These are phyloP conservation scores for Corchorus capsularis DNA, from an alignment of 345 rosid genomes.

Conservation along the genomic window DNA sequence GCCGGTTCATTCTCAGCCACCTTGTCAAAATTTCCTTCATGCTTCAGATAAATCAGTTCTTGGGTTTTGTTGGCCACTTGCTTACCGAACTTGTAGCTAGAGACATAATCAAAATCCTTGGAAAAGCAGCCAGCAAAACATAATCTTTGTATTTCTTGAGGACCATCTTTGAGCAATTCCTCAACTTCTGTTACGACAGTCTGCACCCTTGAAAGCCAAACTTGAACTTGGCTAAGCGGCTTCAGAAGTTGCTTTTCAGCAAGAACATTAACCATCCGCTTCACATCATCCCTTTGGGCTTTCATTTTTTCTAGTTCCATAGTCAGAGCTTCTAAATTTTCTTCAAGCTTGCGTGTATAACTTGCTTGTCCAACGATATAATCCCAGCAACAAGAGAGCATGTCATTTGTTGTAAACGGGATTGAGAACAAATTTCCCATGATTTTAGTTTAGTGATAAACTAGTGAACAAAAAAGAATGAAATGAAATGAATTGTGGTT, in stretches of 20 bases:
- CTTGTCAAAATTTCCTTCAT: too few species aligned
- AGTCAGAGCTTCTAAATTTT: not conserved
- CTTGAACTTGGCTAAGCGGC: slow-evolving; percentile 30
- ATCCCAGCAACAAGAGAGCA: not conserved
- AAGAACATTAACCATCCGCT: slow-evolving; percentile 28
- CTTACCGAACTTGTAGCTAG: slow-evolving; percentile 31
- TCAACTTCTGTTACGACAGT: too few species aligned
- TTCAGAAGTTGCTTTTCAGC: slow-evolving; percentile 38
- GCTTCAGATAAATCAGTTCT: not conserved
- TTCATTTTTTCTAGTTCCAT: slow-evolving; percentile 21
- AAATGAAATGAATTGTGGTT: too few species aligned
- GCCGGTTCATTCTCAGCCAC: too few species aligned
- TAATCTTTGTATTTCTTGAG: too few species aligned
- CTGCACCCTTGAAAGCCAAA: slow-evolving; percentile 36
- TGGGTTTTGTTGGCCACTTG: slow-evolving; percentile 14
- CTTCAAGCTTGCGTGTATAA: not conserved
- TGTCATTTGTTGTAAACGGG: not conserved
- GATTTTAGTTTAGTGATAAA: too few species aligned
- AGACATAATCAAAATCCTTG: too few species aligned
- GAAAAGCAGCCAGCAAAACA: too few species aligned
- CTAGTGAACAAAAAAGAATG: too few species aligned
- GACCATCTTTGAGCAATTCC: too few species aligned
- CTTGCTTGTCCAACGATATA: not conserved
- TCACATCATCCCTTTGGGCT: slow-evolving; percentile 24
- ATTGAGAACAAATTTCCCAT: not conserved